Base-by-base conservation (phyloP, 352 stramenopile species). In the Elongisporangium undulatum region DNA sequence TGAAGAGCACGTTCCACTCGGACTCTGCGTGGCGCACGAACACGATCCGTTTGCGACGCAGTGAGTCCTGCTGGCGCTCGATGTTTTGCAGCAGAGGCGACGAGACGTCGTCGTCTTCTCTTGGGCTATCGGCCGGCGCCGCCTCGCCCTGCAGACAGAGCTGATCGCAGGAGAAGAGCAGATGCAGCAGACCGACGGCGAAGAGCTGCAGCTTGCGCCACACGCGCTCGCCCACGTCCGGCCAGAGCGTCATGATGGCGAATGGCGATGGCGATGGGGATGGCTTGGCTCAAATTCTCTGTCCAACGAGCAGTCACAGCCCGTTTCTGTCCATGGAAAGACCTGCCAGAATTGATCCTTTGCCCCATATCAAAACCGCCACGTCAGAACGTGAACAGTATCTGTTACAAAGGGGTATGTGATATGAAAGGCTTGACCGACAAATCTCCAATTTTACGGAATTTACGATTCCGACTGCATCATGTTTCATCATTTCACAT, bases 1-100 rank as follows among this genome's bases (percentile, higher is more conserved):
- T 96, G 57, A 96, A 96, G 39, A 95, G 69, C 53, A 88, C 76
- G 64, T 96, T 96, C 87, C 87, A 95, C 63, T 92, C 80, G 49
- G 84, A 94, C 69, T 96, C 87, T 29, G 79, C 85, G 51, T 96
- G 87, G n/a, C 87, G 80, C 21, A 95, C 72, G 62, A 95, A 95
- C 8, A 96, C 51, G 26, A 96, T 70, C 49, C 77, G 84, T 69
- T 90, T 92, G 29, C 24, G 24, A 3, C 24, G 24, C 24, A 34
- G 56, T 58, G 56, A 58, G 63, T n/a, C 20, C 50, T 23, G 5
- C 24, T 19, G 24, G 19, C 50, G 50, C 13, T 23, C n/a, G 12
- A n/a, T 16, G 22, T 9, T 5, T n/a, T 23, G 50, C 50, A 23
- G 50, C n/a, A 50, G 34, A 15, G 24, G 34, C 19, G 34, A 12